Conservation (phyloP, 2,329 filamentous ascomycete genomes). For the Diaporthe sp. region DNA sequence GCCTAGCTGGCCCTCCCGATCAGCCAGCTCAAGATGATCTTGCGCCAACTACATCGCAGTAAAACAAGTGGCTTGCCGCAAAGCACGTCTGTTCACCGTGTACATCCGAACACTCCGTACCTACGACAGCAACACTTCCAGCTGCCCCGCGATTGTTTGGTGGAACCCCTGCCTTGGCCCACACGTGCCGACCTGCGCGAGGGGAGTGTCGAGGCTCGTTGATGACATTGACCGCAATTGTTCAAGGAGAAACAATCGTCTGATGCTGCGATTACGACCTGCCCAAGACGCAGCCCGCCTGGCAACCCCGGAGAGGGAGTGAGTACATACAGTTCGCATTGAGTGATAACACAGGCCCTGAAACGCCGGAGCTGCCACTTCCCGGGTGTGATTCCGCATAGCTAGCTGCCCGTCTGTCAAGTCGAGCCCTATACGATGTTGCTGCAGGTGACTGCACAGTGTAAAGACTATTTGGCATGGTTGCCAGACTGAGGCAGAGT, state of each 20-base stretch:
- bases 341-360: conserved; percentile 26
- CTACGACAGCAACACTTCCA: neutral
- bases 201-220: neutral
- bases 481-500: neutral
- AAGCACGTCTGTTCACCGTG: conserved; percentile 15
- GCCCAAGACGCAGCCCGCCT: neutral
- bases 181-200: neutral
- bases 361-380: conserved; percentile 30
- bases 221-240: neutral
- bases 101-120: neutral
- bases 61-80: conserved; percentile 27
- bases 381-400: conserved; percentile 18
- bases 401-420: conserved; percentile 1
- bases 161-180: conserved; percentile 10
- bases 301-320: neutral
- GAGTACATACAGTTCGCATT: conserved; percentile 20
- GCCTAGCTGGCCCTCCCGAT: conserved; percentile 4
- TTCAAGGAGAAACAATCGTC: conserved; percentile 7
- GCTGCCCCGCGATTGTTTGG: neutral
- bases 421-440: neutral
- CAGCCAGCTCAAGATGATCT: conserved; percentile 13
- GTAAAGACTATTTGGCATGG: conserved; percentile 5
- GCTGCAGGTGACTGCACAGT: neutral
- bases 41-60: conserved; percentile 13
- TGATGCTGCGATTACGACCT: conserved; percentile 23